Evolutionary conservation across 2,329 filamentous ascomycete species (phyloP), one percentile per base, ranked within the genome.

Genomic region (Chaetomium olivaceum): DNA sequence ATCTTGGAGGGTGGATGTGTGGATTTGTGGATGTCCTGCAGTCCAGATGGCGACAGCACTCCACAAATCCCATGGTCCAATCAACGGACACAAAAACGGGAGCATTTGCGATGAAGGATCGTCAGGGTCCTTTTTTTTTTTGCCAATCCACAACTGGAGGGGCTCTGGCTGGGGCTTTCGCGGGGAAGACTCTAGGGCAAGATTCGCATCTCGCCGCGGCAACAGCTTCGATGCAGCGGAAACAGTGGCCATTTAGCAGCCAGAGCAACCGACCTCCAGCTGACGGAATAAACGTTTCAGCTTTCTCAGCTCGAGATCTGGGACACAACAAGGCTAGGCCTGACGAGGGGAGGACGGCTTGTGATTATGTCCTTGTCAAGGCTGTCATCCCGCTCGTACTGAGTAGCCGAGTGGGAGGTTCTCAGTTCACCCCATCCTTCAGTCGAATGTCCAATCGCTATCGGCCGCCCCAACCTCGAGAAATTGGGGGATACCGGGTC

Each of bases 121-220:
- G 52, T 67, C 65, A 67, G 65, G 65, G 65, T 67, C 65, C 39
- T 65, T 29, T 29, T 29, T 29, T 29, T 6, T 29, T 31, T 65
- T 11, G 43, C 9, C 16, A 19, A 16, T 21, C 29, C 61, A 58
- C 61, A 33, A 19, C 54, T 31, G 46, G 61, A 39, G 27, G 39
- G 39, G 39, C 16, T 43, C 39, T 43, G 51, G 23, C 39, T 43
- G 51, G 23, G 50, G 46, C 25, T 29, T 43, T 36, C 46, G 55
- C 23, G 48, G 55, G 56, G 56, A 63, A 43, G 39, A 12, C 8
- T 29, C 21, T 33, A 31, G 39, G 25, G 25, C 21, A 58, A 21
- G 1, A 27, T n/a, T 57, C 23, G 52, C 29, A 57, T 58, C 23
- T 51, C 5, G 21, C 43, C 23, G 31, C 43, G 43, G 54, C 55